Evolutionary conservation across 2,329 filamentous ascomycete genomes (phyloP), one percentile per base, ranked within the genome.

Genomic region (Colletotrichum cordylinicola): DNA sequence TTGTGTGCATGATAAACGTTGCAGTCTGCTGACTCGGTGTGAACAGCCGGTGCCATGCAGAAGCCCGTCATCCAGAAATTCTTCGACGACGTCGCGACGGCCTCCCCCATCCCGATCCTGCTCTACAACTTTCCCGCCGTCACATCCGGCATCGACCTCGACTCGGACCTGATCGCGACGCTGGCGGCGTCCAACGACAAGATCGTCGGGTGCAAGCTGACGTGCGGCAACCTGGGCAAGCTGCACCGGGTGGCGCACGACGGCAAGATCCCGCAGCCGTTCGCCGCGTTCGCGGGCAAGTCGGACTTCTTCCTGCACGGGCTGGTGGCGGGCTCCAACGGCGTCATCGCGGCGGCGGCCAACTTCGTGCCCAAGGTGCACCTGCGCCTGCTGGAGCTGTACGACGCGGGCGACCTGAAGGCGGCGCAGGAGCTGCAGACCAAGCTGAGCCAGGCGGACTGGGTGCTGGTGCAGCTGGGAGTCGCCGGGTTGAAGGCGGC

Each of bases 101-200:
- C 85, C 61, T 86, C 86, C 4, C 83, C 87, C 3, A 82, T 94
- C 4, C 92, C 91, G 0, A 85, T 94, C 48, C 87, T 94, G 52
- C 83, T 94, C 13, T 93, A 94, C 83, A 94, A 94, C 82, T 94
- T 94, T 83, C 93, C 93, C 0, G 92, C 86, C 15, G 92, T 94
- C 21, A 93, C 91, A 78, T 92, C 93, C 77, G 93, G 93, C 24
- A 86, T 94, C 4, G 93, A 94, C 80, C 85, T 94, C 35, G 92
- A 94, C 82, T 93, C 91, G 2, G 92, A 91, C 66, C 88, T 88
- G 1, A 91, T 94, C 62, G 84, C 88, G 1, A 82, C 82, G 18
- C 86, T 93, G 27, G 91, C 90, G 3, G 82, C 82, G 29, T 82
- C 77, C 58, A 82, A 87, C 75, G 82, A 84, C 21, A 92, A 91